Evolutionary conservation across 352 stramenopile species (phyloP), one percentile per base, ranked within the genome.

Genomic region (Pythium chondricola): DNA sequence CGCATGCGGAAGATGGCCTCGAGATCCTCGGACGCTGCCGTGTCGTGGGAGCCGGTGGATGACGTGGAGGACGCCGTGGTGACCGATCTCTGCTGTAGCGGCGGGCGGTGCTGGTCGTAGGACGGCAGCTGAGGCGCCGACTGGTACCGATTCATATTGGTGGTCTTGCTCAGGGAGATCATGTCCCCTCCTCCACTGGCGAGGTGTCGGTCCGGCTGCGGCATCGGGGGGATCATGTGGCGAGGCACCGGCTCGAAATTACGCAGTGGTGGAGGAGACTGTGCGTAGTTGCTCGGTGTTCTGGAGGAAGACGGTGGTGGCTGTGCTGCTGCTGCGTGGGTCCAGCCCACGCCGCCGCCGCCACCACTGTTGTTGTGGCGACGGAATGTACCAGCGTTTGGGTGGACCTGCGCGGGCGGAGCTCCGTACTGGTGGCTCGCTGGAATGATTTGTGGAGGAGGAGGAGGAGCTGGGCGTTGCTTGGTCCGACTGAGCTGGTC

Each of bases 1-100:
- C 58, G 62, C n/a, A 70, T 40, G 9, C 58, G 53, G 49, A 70
- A 67, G 17, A 63, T 70, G 24, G 62, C 45, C 37, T 67, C 62
- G 8, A 70, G 45, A 26, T 70, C 62, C 2, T 63, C 58, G 13
- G 53, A 50, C 26, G 43, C 47, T 8, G 20, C 17, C 2, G 37
- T 38, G 24, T 29, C 27, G 4, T 55, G 43, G n/a, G 43, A 49
- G 27, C 20, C 24, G 24, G 16, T 32, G 16, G 41, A 47, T 3
- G 43, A 39, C 27, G 21, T 22, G 8, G 43, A 39, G 4, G 27
- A 22, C 43, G 30, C 5, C n/a, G 27, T 16, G n/a, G 30, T 30
- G 6, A 29, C 43, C 10, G 43, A 29, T 21, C 30, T 18, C 11
- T n/a, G 25, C 3, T 26, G 43, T 11, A 18, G 43, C 43, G 29